These are phyloP conservation scores for Xylaria sp. DNA, from an alignment of 2,329 filamentous ascomycete genomes.

Conservation along the genomic window DNA sequence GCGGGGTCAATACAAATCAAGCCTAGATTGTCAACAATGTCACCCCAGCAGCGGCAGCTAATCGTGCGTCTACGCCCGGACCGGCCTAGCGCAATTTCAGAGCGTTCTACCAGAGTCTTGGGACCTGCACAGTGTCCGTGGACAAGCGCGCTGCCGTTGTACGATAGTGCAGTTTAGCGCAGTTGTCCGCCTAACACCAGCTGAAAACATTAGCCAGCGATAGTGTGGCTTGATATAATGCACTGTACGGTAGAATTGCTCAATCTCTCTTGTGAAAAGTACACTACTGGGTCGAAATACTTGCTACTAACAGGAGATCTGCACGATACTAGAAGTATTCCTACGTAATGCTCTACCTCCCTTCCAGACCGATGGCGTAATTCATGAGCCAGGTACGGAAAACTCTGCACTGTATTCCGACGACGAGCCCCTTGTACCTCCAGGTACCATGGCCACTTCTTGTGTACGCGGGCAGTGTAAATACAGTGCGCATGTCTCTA, in stretches of 20 bases:
- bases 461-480: too few relatives aligned
- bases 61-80: background rate
- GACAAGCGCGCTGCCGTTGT: background rate
- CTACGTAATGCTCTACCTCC: too few relatives aligned
- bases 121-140: conserved; percentile 10
- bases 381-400: too few relatives aligned
- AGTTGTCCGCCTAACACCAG: background rate
- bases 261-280: background rate
- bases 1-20: conserved; percentile 23
- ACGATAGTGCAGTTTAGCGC: background rate
- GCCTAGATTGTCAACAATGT: conserved; percentile 28
- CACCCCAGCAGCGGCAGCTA: conserved; percentile 30
- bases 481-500: too few relatives aligned
- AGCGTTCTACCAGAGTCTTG: background rate
- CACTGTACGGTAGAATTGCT: background rate
- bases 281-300: background rate
- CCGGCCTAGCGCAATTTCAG: background rate
- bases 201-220: background rate
- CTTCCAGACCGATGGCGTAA: too few relatives aligned
- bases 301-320: background rate
- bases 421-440: too few relatives aligned
- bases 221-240: background rate
- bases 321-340: too few relatives aligned
- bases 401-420: too few relatives aligned
- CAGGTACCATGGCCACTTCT: too few relatives aligned